Evolutionary conservation across 495 filamentous ascomycete species (phyloP).

Genomic region (Hypoxylon subgilvum): DNA sequence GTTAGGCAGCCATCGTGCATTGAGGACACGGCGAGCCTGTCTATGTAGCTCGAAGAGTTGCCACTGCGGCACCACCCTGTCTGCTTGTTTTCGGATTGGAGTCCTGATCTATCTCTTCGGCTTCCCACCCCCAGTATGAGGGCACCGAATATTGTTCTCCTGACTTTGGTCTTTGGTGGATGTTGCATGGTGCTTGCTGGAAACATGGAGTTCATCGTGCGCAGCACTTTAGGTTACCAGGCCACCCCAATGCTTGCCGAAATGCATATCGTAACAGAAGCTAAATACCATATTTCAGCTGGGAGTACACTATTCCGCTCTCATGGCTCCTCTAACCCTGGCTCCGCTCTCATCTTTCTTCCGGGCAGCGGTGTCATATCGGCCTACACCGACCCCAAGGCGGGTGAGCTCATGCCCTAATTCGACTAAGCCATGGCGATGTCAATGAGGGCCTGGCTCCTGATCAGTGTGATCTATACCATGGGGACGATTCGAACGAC

Average conservation of each 20-base stretch:
- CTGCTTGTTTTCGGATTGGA: conserved; percentile 39
- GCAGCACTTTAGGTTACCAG: conserved; percentile 36
- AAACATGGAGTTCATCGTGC: conserved; percentile 44
- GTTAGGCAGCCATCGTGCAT: conserved; percentile 15
- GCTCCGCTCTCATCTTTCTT: conserved; percentile 47
- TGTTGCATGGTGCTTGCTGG: conserved; percentile 45
- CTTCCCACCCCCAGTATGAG: conserved; percentile 44
- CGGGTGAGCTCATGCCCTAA: conserved; percentile 27
- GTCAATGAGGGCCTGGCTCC: conserved; percentile 50
- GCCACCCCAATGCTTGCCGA: background rate
- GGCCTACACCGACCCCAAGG: conserved; percentile 40
- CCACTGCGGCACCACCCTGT: conserved; percentile 39
- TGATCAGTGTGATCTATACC: conserved; percentile 48
- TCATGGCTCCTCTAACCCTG: conserved; percentile 47
- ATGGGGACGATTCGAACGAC: conserved; percentile 42
- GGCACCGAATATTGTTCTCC: conserved; percentile 43
- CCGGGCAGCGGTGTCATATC: conserved; percentile 46
- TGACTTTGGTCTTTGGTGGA: conserved; percentile 48
- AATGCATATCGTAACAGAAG: background rate
- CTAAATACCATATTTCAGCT: conserved; percentile 18
- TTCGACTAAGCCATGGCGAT: conserved; percentile 46
- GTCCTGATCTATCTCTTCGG: conserved; percentile 47
- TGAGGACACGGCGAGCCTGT: conserved; percentile 9
- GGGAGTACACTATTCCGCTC: conserved; percentile 46
- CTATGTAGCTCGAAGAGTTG: conserved; percentile 18